Percentiles rank a stretch among this genome's conserved stretches.
These are phyloP conservation scores for Holtermannia corniformis DNA, from an alignment of 768 basidiomycete genomes.

Conservation along the genomic window DNA sequence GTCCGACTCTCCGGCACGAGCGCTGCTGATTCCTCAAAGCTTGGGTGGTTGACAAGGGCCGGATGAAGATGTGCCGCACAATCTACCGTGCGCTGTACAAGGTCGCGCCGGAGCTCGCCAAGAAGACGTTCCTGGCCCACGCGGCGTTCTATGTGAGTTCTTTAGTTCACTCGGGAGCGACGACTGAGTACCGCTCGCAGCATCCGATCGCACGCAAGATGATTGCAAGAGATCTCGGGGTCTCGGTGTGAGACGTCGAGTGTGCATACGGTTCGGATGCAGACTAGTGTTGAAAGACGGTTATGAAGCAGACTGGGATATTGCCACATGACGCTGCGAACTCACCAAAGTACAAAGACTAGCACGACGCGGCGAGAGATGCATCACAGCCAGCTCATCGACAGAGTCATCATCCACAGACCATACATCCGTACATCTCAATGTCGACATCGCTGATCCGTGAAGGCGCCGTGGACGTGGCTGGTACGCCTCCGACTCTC, in stretches of 20 bases:
- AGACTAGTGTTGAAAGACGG: too few relatives aligned
- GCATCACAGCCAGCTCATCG: too few relatives aligned
- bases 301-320: too few relatives aligned
- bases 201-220: slow-evolving; percentile 42
- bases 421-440: too few relatives aligned
- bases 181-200: slow-evolving; percentile 3
- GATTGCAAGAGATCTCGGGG: slow-evolving; percentile 37
- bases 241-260: slow-evolving; percentile 5
- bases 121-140: slow-evolving; percentile 40
- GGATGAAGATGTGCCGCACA: slow-evolving; percentile 42
- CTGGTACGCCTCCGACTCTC: too few relatives aligned
- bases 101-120: slow-evolving; percentile 39
- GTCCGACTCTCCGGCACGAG: slow-evolving; percentile 3
- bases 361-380: too few relatives aligned
- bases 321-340: too few relatives aligned
- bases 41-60: slow-evolving; percentile 38
- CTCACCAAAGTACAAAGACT: too few relatives aligned
- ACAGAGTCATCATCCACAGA: too few relatives aligned
- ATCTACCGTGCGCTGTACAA: slow-evolving; percentile 36
- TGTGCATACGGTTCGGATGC: too few relatives aligned
- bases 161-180: not conserved
- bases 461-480: too few relatives aligned
- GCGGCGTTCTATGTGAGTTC: slow-evolving; percentile 36
- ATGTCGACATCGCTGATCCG: too few relatives aligned
- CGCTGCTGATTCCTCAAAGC: slow-evolving; percentile 7